These are phyloP conservation scores for Asterophora lycoperdoides DNA, from an alignment of 768 basidiomycete genomes.

Conservation along the genomic window DNA sequence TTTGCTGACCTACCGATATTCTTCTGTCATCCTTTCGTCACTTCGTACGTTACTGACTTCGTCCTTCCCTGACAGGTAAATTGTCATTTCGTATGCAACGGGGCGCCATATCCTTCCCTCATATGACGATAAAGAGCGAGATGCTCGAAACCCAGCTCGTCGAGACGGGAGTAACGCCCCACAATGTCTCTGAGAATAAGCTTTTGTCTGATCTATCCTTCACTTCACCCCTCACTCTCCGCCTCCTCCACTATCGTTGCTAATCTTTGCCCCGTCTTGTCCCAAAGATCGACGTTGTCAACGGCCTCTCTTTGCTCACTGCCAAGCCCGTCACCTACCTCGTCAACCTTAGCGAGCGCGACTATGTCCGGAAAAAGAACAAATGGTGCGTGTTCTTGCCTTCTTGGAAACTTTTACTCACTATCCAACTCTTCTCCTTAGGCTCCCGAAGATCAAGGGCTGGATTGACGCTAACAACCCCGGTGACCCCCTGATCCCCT, in stretches of 20 bases:
- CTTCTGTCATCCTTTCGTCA: not conserved
- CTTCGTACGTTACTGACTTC: slow-evolving; percentile 4
- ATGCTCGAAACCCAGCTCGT: slow-evolving; percentile 88
- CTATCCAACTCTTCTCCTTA: slow-evolving; percentile 20
- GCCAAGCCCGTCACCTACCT: slow-evolving; percentile 98
- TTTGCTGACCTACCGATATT: slow-evolving; percentile 33
- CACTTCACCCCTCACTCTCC: not conserved
- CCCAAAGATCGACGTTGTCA: slow-evolving; percentile 82
- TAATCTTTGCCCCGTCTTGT: slow-evolving; percentile 15
- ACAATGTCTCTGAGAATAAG: slow-evolving; percentile 57
- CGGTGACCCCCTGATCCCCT: slow-evolving; percentile 93
- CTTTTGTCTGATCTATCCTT: slow-evolving; percentile 31
- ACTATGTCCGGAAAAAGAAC: slow-evolving; percentile 97
- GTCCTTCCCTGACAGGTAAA: slow-evolving; percentile 18
- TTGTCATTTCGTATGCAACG: slow-evolving; percentile 3
- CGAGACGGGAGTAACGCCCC: slow-evolving; percentile 84
- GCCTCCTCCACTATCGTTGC: slow-evolving; percentile 4
- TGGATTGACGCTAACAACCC: slow-evolving; percentile 98
- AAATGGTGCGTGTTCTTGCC: slow-evolving; percentile 66
- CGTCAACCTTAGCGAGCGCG: slow-evolving; percentile 92
- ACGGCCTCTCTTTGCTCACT: slow-evolving; percentile 83
- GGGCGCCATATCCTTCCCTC: slow-evolving; percentile 1
- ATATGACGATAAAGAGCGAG: slow-evolving; percentile 68
- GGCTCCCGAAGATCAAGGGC: slow-evolving; percentile 93
- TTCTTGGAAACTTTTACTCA: no score